Base-by-base conservation (phyloP, 148 eudicot genomes). In the Chenopodium suecicum region DNA sequence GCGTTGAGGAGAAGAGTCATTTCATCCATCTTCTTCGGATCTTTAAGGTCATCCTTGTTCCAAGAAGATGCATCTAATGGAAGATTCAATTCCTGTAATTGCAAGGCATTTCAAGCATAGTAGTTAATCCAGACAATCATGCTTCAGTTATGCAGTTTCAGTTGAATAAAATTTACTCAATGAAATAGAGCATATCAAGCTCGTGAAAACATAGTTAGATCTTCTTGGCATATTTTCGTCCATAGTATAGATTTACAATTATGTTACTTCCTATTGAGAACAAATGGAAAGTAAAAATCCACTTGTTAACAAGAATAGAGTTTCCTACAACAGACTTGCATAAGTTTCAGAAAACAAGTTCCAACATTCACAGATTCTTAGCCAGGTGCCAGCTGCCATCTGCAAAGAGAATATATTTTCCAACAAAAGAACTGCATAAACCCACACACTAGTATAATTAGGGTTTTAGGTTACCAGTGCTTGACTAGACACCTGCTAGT, bases 1-100 rank as follows among this genome's bases (percentile, higher is more conserved):
- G 97, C 98, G 81, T 90, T 91, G 71, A 94, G 94, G 85, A 94
- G 95, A 83, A 94, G 88, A 27, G 89, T 93, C 97, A 93, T 94
- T 86, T 94, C 98, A 74, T 91, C 82, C 73, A 87, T 84, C 83
- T 94, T 94, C 83, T 89, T 91, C 62, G 98, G 97, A 83, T 94
- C 95, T 89, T 94, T 94, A 47, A 90, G 92, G 81, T 94, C 98
- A 80, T 93, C 94, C 82, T 90, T 82, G 68, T 87, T 93, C 98
- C 97, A 94, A 69, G 95, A 90, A 54, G 98, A 91, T 73, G 88
- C 89, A 84, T 89, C 89, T 58, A 94, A 82, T 44, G 98, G 98
- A 86, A 94, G 92, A 78, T 89, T 87, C 83, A 94, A 75, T 27
- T 93, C 97, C 97, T 94, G 90, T 80, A 87, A 64, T 70, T 9